These are phyloP conservation scores for Grosmannia huntii DNA, from an alignment of 2,329 filamentous ascomycete genomes.

Conservation along the genomic window DNA sequence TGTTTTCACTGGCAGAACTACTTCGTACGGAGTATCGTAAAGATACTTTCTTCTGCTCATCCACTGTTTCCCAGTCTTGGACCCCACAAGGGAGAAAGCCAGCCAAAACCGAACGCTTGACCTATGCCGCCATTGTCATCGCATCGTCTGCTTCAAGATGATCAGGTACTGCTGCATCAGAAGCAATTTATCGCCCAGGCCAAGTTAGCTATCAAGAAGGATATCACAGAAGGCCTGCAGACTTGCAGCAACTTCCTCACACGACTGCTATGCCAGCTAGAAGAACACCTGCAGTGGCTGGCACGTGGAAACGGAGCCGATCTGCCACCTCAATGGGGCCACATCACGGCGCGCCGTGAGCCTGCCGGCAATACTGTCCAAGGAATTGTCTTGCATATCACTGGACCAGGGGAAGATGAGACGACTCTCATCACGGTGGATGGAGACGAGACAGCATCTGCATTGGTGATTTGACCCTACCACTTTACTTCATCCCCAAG, in stretches of 20 bases:
- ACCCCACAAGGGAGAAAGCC: neutral
- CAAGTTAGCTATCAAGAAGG: neutral
- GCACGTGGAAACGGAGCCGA: neutral
- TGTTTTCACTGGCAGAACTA: neutral
- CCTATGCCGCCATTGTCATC: neutral
- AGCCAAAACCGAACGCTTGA: neutral
- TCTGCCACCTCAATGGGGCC: neutral
- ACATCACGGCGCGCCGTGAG: neutral
- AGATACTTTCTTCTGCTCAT: neutral
- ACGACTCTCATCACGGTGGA: neutral
- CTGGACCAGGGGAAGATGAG: neutral
- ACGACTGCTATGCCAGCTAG: neutral
- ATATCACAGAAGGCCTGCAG: neutral
- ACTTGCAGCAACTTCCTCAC: neutral
- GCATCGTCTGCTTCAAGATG: neutral
- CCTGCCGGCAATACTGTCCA: neutral
- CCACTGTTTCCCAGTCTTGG: neutral
- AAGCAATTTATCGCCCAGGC: conserved; percentile 1
- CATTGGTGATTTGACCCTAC: neutral
- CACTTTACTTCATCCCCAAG: neutral
- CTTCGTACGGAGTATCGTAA: no score
- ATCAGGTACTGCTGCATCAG: conserved; percentile 1
- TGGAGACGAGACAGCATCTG: neutral
- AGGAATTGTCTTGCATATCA: neutral
- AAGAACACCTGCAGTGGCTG: conserved; percentile 1